Conservation (phyloP, 139 green algal genomes). For the Chlamydomonas urium region DNA sequence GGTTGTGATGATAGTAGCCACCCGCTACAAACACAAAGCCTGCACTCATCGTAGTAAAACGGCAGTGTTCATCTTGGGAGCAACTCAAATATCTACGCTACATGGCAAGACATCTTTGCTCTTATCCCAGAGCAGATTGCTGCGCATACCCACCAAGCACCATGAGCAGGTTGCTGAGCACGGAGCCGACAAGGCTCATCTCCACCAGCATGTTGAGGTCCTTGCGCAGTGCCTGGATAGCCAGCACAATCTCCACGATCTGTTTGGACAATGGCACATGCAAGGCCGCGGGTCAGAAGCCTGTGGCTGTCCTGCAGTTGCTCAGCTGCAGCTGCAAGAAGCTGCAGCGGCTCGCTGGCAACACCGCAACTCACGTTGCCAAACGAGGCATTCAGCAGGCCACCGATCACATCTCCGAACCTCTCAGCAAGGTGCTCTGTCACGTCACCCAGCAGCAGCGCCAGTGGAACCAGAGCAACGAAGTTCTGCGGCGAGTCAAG, state of each 20-base stretch:
- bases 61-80: too few species aligned
- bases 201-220: conserved; percentile 75
- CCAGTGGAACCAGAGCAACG: conserved; percentile 70
- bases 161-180: conserved; percentile 85
- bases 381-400: conserved; percentile 26
- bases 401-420: conserved; percentile 54
- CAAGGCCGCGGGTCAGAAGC: not conserved
- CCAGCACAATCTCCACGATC: conserved; percentile 2
- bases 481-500: conserved; percentile 56
- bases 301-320: not conserved
- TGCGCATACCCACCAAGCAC: conserved; percentile 66
- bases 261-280: not conserved
- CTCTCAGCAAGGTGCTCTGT: conserved; percentile 83
- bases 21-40: too few species aligned
- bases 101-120: too few species aligned
- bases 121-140: not conserved
- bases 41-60: too few species aligned
- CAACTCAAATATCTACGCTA: too few species aligned
- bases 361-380: conserved; percentile 29
- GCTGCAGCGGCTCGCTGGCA: not conserved
- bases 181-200: conserved; percentile 75
- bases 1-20: too few species aligned
- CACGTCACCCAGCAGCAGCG: conserved; percentile 82
- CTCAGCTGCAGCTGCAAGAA: not conserved
- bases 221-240: conserved; percentile 23